phyloP scores from a whole-genome alignment of 345 rosid genomes.

The Toxicodendron radicans region DNA sequence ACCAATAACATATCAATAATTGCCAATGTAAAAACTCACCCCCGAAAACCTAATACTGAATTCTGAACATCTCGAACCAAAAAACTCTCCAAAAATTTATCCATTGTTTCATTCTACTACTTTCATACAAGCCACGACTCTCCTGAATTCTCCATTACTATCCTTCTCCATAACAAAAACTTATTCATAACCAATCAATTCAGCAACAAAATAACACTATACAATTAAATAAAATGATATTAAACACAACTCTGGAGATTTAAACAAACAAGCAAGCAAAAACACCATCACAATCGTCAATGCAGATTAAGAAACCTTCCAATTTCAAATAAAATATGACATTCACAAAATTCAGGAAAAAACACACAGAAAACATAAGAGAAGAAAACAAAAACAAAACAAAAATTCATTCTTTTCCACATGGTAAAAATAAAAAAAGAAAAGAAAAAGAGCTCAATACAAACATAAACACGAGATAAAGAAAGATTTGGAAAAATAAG shows the following conservation, averaged over 20 bases:
- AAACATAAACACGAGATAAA: background rate
- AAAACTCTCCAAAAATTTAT: background rate
- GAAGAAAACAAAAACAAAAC: background rate
- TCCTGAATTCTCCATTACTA: background rate
- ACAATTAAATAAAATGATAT: too few species aligned
- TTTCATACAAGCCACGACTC: background rate
- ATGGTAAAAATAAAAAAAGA: too few species aligned
- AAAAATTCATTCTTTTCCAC: background rate
- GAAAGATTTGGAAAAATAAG: background rate
- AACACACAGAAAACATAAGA: background rate
- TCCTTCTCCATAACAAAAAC: too few species aligned
- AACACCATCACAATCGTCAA: too few species aligned
- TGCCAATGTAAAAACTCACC: background rate
- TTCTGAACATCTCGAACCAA: background rate
- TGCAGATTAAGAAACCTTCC: too few species aligned
- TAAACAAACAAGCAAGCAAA: too few species aligned
- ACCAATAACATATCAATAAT: background rate
- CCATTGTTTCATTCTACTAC: background rate
- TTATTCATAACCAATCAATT: too few species aligned
- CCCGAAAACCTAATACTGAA: background rate
- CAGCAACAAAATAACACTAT: too few species aligned
- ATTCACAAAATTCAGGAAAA: background rate
- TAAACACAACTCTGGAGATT: too few species aligned
- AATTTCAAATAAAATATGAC: background rate
- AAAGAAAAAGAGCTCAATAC: background rate